Evolutionary conservation across 1,139 yeast genomes (phyloP).

Genomic region (Fermentozyma sake): DNA sequence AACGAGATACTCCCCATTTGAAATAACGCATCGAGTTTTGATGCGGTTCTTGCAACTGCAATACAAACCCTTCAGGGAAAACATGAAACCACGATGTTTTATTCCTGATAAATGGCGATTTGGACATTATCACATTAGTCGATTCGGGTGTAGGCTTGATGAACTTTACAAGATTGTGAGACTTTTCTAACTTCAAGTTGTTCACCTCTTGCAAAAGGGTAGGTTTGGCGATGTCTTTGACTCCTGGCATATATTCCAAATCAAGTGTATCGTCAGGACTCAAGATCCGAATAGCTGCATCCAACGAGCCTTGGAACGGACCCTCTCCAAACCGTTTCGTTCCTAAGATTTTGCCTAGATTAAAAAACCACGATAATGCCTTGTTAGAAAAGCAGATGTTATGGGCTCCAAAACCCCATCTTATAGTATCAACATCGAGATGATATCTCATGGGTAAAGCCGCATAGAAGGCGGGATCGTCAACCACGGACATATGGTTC

Average conservation of each 20-base stretch:
- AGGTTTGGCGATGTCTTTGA: slow-evolving; percentile 25
- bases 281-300: slow-evolving; percentile 82
- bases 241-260: slow-evolving; percentile 41
- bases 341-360: slow-evolving; percentile 81
- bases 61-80: slow-evolving; percentile 92
- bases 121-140: slow-evolving; percentile 32
- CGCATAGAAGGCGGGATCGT: slow-evolving; percentile 91
- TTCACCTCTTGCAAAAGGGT: slow-evolving; percentile 30
- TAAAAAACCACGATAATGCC: slow-evolving; percentile 59
- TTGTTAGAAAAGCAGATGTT: slow-evolving; percentile 76
- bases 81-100: slow-evolving; percentile 89
- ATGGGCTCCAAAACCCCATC: slow-evolving; percentile 96
- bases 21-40: slow-evolving; percentile 86
- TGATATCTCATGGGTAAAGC: slow-evolving; percentile 72
- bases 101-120: slow-evolving; percentile 47
- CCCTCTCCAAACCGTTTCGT: slow-evolving; percentile 88
- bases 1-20: slow-evolving; percentile 90
- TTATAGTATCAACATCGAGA: slow-evolving; percentile 57
- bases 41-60: slow-evolving; percentile 78
- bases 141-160: slow-evolving; percentile 29
- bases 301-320: slow-evolving; percentile 86
- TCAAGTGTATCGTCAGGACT: slow-evolving; percentile 74
- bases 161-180: slow-evolving; percentile 16
- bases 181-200: slow-evolving; percentile 10
- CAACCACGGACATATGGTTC: slow-evolving; percentile 94